These are phyloP conservation scores for Cucumis melo DNA, from an alignment of 306 rosid genomes.

Conservation along the genomic window DNA sequence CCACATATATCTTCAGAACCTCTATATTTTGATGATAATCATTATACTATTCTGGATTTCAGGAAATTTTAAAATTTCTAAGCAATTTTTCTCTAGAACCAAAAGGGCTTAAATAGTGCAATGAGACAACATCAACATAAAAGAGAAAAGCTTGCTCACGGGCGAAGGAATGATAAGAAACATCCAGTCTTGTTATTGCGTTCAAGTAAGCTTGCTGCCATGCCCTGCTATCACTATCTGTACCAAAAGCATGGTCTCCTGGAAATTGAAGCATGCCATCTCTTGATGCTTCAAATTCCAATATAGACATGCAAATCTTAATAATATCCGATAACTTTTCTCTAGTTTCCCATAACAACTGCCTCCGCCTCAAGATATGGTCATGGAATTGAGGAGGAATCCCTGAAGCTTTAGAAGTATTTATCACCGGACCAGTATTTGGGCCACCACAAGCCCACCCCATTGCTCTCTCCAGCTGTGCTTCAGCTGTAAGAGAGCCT, in stretches of 20 bases:
- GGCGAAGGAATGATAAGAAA: conserved; percentile 62
- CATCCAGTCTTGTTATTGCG: conserved; percentile 60
- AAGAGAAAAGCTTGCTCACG: conserved; percentile 29
- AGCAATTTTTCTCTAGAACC: background rate
- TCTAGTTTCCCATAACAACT: conserved; percentile 63
- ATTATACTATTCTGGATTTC: background rate
- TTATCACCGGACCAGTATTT: conserved; percentile 45
- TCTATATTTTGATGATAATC: background rate
- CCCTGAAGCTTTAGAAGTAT: conserved; percentile 56
- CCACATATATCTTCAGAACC: background rate
- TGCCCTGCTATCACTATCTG: conserved; percentile 47
- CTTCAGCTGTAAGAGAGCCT: conserved; percentile 70
- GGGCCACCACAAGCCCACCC: conserved; percentile 94
- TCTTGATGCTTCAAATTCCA: conserved; percentile 91
- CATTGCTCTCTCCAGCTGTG: conserved; percentile 97
- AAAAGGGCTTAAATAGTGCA: background rate
- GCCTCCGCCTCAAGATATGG: conserved; percentile 57
- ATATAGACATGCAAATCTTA: conserved; percentile 52
- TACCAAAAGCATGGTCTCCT: conserved; percentile 48
- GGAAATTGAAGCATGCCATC: conserved; percentile 57
- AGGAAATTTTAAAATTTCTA: background rate
- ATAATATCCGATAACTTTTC: conserved; percentile 73
- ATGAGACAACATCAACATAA: background rate
- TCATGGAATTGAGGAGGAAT: conserved; percentile 90
- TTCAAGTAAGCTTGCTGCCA: conserved; percentile 86